phyloP scores from a whole-genome alignment of 345 rosid species.

The Eucalyptus grandis region DNA sequence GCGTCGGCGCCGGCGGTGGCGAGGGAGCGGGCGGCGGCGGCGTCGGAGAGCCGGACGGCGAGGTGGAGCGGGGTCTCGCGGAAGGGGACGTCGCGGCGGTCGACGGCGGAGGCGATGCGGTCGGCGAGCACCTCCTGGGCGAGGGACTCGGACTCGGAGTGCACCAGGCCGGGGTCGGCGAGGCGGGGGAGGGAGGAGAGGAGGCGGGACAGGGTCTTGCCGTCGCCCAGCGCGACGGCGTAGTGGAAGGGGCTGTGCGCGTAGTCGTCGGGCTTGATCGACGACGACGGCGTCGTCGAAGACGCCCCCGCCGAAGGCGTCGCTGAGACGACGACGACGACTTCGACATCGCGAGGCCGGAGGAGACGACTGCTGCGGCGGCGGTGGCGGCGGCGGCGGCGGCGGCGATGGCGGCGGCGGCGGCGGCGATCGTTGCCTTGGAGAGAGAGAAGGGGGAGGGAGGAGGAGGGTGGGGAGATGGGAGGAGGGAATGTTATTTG shows the following conservation, averaged over 20 bases:
- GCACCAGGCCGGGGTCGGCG: slow-evolving; percentile 52
- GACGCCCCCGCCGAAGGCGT: neutral
- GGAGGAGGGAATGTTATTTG: neutral
- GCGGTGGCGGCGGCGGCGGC: neutral
- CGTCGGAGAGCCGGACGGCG: slow-evolving; percentile 61
- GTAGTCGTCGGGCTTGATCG: slow-evolving; percentile 58
- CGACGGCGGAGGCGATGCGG: slow-evolving; percentile 58
- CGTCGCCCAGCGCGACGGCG: slow-evolving; percentile 75
- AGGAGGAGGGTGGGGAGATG: neutral
- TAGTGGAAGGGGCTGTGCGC: slow-evolving; percentile 76
- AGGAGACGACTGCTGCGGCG: neutral
- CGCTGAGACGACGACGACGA: slow-evolving; percentile 6
- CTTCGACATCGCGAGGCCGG: slow-evolving; percentile 25
- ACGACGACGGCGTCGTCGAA: slow-evolving; percentile 16
- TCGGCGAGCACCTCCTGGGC: slow-evolving; percentile 61
- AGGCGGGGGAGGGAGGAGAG: slow-evolving; percentile 56
- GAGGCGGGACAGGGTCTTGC: slow-evolving; percentile 48
- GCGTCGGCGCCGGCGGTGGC: slow-evolving; percentile 68
- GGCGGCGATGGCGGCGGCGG: neutral
- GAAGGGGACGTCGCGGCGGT: slow-evolving; percentile 77
- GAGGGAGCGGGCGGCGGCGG: slow-evolving; percentile 29
- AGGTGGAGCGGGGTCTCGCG: slow-evolving; percentile 89
- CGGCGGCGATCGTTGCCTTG: neutral
- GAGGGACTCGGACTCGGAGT: slow-evolving; percentile 61
- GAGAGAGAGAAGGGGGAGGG: neutral